Conservation (phyloP, 2,329 filamentous ascomycete genomes). For the Coniella lustricola region DNA sequence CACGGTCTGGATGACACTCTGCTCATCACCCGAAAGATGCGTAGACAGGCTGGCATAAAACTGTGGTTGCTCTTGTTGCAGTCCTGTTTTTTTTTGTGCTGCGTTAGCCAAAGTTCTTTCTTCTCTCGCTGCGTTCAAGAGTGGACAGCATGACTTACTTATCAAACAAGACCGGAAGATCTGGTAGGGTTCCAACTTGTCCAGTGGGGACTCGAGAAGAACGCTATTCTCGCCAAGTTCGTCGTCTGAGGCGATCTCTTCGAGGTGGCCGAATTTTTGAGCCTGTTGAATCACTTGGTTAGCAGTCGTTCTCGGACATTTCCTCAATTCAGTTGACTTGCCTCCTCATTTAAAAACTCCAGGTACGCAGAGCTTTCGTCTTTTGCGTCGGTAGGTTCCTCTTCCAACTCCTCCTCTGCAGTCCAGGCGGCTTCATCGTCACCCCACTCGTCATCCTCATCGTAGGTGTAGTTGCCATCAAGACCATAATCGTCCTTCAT, state of each 20-base stretch:
- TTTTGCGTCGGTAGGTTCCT: slow-evolving; percentile 60
- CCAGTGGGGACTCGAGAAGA: slow-evolving; percentile 85
- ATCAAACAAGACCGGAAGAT: slow-evolving; percentile 77
- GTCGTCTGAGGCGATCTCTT: slow-evolving; percentile 66
- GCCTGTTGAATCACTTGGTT: slow-evolving; percentile 48
- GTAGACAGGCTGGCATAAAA: slow-evolving; percentile 77
- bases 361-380: slow-evolving; percentile 93
- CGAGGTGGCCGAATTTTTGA: slow-evolving; percentile 69
- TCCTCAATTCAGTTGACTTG: slow-evolving; percentile 29
- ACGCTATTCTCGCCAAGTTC: slow-evolving; percentile 90
- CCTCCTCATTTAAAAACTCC: slow-evolving; percentile 91
- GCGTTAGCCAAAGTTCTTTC: background rate
- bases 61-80: slow-evolving; percentile 86
- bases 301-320: slow-evolving; percentile 7
- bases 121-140: background rate
- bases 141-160: slow-evolving; percentile 52
- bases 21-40: slow-evolving; percentile 73
- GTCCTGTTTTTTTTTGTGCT: slow-evolving; percentile 43
- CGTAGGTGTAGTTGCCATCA: slow-evolving; percentile 56
- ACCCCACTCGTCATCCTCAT: slow-evolving; percentile 73
- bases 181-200: slow-evolving; percentile 90
- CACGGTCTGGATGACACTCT: slow-evolving; percentile 70
- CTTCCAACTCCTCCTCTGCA: slow-evolving; percentile 63
- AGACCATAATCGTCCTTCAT: slow-evolving; percentile 79
- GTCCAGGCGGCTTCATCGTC: slow-evolving; percentile 80